phyloP scores from a whole-genome alignment of 129 eudicot species.

The Mikania micrantha region DNA sequence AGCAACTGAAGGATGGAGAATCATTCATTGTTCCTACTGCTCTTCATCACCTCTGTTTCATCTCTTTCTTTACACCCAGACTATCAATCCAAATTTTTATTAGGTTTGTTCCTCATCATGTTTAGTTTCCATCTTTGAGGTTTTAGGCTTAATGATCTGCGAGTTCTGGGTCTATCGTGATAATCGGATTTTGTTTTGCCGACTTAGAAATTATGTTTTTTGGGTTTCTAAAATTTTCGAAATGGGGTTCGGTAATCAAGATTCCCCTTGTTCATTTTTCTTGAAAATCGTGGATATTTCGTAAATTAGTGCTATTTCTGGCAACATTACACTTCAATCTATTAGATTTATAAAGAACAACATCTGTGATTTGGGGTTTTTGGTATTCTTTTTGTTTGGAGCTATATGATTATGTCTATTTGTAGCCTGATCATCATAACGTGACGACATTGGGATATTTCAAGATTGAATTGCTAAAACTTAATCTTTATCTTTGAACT shows the following conservation, averaged over 20 bases:
- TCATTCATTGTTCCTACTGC: background rate
- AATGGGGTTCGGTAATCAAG: slow-evolving; percentile 13
- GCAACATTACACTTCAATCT: slow-evolving; percentile 7
- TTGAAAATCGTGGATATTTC: slow-evolving; percentile 10
- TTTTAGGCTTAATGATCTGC: background rate
- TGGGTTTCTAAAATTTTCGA: background rate
- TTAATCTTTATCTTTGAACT: background rate
- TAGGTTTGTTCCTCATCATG: slow-evolving; percentile 33
- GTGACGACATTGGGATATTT: slow-evolving; percentile 5
- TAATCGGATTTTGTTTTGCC: background rate
- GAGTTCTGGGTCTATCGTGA: too few relatives aligned
- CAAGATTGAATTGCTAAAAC: background rate
- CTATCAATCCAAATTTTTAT: slow-evolving; percentile 41
- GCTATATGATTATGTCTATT: too few relatives aligned
- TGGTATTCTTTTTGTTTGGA: background rate
- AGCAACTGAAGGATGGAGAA: slow-evolving; percentile 22
- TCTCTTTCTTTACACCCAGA: slow-evolving; percentile 21
- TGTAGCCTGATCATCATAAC: slow-evolving; percentile 12
- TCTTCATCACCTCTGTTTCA: slow-evolving; percentile 31
- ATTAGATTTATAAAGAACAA: background rate
- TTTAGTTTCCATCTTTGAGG: background rate
- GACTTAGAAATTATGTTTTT: background rate
- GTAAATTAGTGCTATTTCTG: background rate
- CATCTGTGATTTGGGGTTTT: background rate
- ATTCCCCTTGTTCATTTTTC: slow-evolving; percentile 2